Percentiles rank a stretch among this genome's conserved stretches.
Evolutionary conservation across 2,329 filamentous ascomycete genomes (phyloP).

Genomic region (Aspergillus sp.): DNA sequence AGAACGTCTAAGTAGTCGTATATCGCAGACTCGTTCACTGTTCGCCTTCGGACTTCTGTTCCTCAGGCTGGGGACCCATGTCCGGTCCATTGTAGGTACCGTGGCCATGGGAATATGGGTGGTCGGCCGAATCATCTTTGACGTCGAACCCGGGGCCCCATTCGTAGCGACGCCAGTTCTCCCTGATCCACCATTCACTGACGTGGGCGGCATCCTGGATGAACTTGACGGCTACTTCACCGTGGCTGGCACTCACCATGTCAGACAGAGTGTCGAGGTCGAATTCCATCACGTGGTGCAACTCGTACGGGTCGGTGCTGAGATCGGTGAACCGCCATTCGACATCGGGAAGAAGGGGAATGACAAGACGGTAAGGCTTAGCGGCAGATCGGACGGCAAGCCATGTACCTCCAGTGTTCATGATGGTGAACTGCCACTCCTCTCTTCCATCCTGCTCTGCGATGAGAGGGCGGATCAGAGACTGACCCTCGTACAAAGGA

Average conservation of each 20-base stretch:
- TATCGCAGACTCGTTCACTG: too few species aligned
- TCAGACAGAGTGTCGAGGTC: constrained; percentile 16
- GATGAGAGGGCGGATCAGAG: constrained; percentile 23
- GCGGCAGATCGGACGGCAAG: constrained; percentile 27
- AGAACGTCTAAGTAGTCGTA: too few species aligned
- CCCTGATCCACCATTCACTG: constrained; percentile 25
- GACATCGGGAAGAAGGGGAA: constrained; percentile 26
- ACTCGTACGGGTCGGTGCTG: constrained; percentile 19
- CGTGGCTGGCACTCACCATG: constrained; percentile 14
- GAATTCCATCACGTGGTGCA: constrained; percentile 19
- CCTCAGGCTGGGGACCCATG: too few species aligned
- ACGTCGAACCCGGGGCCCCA: constrained; percentile 3
- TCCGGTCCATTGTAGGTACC: too few species aligned
- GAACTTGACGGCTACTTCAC: constrained; percentile 15
- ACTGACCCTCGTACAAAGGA: constrained; percentile 28
- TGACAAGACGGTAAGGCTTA: constrained; percentile 23
- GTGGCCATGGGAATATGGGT: too few species aligned
- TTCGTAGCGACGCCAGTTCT: constrained; percentile 24
- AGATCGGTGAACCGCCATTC: constrained; percentile 30
- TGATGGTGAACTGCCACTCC: constrained; percentile 31
- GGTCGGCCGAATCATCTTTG: too few species aligned
- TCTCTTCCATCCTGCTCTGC: constrained; percentile 14
- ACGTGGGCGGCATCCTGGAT: constrained; percentile 23
- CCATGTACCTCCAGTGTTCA: constrained; percentile 30
- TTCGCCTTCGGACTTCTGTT: too few species aligned